These are phyloP conservation scores for Penicillium paradoxum DNA, from an alignment of 495 filamentous ascomycete genomes.

Conservation along the genomic window DNA sequence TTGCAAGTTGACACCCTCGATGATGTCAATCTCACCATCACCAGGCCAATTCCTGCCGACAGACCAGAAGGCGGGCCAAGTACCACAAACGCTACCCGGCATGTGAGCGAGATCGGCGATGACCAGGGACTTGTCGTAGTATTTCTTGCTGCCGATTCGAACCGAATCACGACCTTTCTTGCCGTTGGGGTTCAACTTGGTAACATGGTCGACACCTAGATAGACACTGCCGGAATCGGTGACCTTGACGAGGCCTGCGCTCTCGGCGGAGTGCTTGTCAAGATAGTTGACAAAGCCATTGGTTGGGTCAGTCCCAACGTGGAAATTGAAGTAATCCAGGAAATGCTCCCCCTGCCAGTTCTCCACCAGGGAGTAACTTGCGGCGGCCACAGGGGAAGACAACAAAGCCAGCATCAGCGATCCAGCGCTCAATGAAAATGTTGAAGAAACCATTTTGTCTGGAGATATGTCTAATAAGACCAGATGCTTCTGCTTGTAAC, in stretches of 20 bases:
- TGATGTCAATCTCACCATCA: slow-evolving; percentile 85
- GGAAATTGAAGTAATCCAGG: slow-evolving; percentile 49
- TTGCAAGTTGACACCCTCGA: slow-evolving; percentile 76
- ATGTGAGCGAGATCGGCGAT: slow-evolving; percentile 73
- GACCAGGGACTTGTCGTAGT: slow-evolving; percentile 65
- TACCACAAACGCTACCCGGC: slow-evolving; percentile 64
- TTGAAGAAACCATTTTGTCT: slow-evolving; percentile 18
- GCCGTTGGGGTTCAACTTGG: slow-evolving; percentile 27
- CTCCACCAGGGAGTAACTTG: slow-evolving; percentile 39
- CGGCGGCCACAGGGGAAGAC: slow-evolving; percentile 13
- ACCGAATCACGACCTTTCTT: slow-evolving; percentile 59
- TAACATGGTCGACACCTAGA: slow-evolving; percentile 46
- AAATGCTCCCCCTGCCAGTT: slow-evolving; percentile 46
- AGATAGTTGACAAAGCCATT: slow-evolving; percentile 67
- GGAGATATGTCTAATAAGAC: slow-evolving; percentile 2
- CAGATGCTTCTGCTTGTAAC: slow-evolving; percentile 1
- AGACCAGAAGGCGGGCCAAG: slow-evolving; percentile 76
- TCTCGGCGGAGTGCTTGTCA: slow-evolving; percentile 50
- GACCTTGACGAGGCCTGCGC: slow-evolving; percentile 52
- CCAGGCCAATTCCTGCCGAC: slow-evolving; percentile 71
- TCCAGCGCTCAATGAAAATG: slow-evolving; percentile 24
- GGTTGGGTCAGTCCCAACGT: slow-evolving; percentile 55
- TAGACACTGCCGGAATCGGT: slow-evolving; percentile 45
- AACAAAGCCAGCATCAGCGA: slow-evolving; percentile 24
- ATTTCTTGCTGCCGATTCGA: slow-evolving; percentile 62